A percentile compares a stretch with the other conserved stretches of the same genome.
Evolutionary conservation across 345 rosid genomes (phyloP).

Genomic region (Combretum micranthum): DNA sequence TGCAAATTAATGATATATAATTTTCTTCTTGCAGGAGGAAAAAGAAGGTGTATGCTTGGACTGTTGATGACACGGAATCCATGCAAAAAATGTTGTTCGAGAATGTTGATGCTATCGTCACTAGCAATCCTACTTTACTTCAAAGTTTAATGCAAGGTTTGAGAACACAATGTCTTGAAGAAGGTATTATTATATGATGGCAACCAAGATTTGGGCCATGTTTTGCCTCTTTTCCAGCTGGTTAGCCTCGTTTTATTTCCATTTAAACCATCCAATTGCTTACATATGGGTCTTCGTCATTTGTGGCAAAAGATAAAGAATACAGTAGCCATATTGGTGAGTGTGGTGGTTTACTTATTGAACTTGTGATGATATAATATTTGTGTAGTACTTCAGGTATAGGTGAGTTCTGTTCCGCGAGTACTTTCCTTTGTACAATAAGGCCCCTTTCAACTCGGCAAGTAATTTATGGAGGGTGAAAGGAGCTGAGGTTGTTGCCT

Average conservation of each 20-base stretch:
- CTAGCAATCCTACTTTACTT: conserved; percentile 62
- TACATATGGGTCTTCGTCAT: no score
- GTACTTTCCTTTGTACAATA: no score
- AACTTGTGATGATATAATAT: no score
- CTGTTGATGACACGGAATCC: conserved; percentile 70
- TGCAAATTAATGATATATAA: neutral
- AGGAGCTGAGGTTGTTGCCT: conserved; percentile 67
- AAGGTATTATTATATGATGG: conserved; percentile 40
- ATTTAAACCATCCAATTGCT: no score
- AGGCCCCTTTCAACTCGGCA: conserved; percentile 43
- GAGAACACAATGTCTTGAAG: conserved; percentile 65
- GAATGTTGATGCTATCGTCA: conserved; percentile 68
- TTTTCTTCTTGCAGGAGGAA: conserved; percentile 43
- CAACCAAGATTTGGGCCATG: no score
- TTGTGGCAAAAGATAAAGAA: no score
- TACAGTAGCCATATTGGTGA: no score
- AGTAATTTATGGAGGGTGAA: conserved; percentile 59
- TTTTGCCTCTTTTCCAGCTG: no score
- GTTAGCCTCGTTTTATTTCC: no score
- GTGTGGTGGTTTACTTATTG: no score
- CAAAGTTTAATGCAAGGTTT: conserved; percentile 59
- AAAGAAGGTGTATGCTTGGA: conserved; percentile 78
- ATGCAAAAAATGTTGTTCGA: conserved; percentile 62
- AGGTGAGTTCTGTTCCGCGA: no score
- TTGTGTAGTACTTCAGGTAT: no score